Base-by-base conservation (phyloP, 108 stramenopile species). In the Conticribra weissflogii region DNA sequence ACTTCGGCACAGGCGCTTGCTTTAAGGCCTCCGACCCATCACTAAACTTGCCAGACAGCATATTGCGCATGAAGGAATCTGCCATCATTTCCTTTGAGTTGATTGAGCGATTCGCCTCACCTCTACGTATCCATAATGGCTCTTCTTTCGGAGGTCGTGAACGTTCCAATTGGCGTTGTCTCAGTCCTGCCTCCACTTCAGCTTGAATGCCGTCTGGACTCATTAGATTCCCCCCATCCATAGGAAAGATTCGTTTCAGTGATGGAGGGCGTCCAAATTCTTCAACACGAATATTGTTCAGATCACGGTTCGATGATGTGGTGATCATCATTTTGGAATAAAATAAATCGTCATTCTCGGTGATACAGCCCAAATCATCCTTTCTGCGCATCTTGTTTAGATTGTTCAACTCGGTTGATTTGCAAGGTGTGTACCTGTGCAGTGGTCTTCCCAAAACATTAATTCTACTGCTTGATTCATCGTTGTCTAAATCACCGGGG, bases 81-180 rank as follows among this genome's bases (percentile, higher is more conserved):
- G 71, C 77, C 58, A 63, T 18, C 7, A 45, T 57, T 14, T 80
- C 70, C 23, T 46, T 58, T 8, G 54, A 61, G 46, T 64, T 80
- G 8, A 67, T 52, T 15, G 33, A 59, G 18, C 63, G 32, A 29
- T 55, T 33, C 33, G 60, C 74, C 0, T 95, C 89, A 19, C 85
- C 89, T 14, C 85, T 81, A 3, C 93, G 71, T 15, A 92, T 46
- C 93, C 93, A 95, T 4, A 95, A 48, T 0, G 82, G 83, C 33
- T 95, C 93, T 73, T 95, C 93, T 57, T 89, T 92, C 4, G 90
- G 75, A 22, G 93, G 93, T 8, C 93, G 81, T 0, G 89, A 88
- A 56, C 89, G 67, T 81, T 90, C 54, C 62, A 80, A 49, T 79
- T 80, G 86, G 75, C 86, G 15, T 55, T 52, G 68, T 47, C 36